These are phyloP conservation scores for Podospora tetraspora DNA, from an alignment of 495 filamentous ascomycete genomes.

Conservation along the genomic window DNA sequence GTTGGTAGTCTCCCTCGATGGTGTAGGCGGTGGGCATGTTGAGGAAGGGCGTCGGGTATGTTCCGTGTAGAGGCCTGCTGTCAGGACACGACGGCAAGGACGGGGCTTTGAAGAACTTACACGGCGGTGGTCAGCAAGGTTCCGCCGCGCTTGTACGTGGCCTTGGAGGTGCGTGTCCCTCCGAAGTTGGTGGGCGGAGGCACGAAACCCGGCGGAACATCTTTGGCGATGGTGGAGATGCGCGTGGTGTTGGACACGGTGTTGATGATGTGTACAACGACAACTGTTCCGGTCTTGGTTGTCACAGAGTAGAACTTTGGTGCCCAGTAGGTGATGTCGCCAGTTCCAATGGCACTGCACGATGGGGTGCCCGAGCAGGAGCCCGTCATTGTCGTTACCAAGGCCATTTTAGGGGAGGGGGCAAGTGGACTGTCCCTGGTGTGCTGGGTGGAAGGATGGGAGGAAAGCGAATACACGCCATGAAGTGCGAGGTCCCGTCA, in stretches of 20 bases:
- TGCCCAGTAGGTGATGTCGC: background rate
- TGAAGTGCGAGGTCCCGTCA: no score
- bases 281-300: background rate
- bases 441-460: no score
- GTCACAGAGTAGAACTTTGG: background rate
- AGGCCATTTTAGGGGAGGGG: background rate
- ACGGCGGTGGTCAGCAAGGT: background rate
- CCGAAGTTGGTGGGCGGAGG: slow-evolving; percentile 4
- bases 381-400: background rate
- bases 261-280: slow-evolving; percentile 5
- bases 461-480: no score
- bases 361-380: background rate
- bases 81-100: background rate
- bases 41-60: slow-evolving; percentile 5
- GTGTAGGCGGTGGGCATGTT: background rate
- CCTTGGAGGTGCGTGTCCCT: background rate
- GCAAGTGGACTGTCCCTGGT: no score
- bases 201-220: background rate
- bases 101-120: background rate
- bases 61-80: background rate
- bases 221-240: background rate
- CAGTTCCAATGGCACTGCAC: background rate
- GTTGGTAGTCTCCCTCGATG: background rate
- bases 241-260: background rate
- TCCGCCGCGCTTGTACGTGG: background rate